A percentile compares a stretch with the other conserved stretches of the same genome.
Conservation (phyloP, 2,329 filamentous ascomycete species). For the Clonostachys rosea region DNA sequence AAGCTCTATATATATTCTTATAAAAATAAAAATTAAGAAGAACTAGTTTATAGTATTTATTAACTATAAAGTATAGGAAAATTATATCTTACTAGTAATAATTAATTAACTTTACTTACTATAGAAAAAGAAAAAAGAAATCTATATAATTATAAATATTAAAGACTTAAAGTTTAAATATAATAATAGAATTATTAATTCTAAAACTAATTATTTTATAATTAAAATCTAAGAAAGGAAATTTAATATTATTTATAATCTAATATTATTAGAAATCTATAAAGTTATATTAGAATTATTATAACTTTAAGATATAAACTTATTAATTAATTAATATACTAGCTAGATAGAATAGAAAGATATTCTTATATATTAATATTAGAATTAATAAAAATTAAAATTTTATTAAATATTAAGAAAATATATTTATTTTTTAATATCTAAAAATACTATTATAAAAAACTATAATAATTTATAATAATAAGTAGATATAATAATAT, state of each 20-base stretch:
- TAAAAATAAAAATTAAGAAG: neutral
- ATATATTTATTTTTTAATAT: neutral
- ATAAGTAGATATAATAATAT: neutral
- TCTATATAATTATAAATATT: neutral
- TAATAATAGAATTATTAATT: neutral
- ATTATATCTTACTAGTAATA: neutral
- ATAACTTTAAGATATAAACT: neutral
- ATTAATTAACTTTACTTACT: neutral
- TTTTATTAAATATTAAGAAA: neutral
- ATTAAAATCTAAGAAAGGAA: neutral
- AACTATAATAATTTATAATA: neutral
- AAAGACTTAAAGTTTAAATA: neutral
- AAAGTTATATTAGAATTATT: neutral
- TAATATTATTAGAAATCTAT: neutral
- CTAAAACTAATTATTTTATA: neutral
- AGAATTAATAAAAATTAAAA: neutral
- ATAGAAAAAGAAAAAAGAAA: neutral
- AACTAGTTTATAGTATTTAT: neutral
- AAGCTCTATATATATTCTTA: neutral
- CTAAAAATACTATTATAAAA: neutral
- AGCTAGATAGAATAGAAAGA: neutral
- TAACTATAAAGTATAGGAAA: neutral
- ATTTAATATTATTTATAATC: neutral
- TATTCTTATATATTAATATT: neutral
- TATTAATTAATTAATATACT: neutral